Evolutionary conservation across 164 flowering plant species (phyloP).

Genomic region (Berberis thunbergii): DNA sequence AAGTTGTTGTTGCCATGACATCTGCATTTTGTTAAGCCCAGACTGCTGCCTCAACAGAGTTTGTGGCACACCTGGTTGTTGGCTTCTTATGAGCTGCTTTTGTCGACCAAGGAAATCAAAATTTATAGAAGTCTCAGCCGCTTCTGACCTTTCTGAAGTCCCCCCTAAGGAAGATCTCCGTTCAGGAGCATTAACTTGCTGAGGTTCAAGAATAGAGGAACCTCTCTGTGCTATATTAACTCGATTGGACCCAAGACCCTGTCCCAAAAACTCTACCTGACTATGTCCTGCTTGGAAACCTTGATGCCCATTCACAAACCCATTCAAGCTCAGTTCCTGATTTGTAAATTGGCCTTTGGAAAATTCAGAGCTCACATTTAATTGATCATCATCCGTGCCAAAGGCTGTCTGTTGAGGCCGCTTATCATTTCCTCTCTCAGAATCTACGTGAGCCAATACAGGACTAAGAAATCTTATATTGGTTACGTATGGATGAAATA

Average conservation of each 20-base stretch:
- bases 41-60: slow-evolving; percentile 35
- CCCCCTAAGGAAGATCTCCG: slow-evolving; percentile 16
- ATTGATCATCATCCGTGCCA: slow-evolving; percentile 29
- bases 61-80: slow-evolving; percentile 32
- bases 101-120: slow-evolving; percentile 25
- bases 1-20: slow-evolving; percentile 47
- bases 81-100: slow-evolving; percentile 24
- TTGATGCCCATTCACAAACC: slow-evolving; percentile 31
- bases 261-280: slow-evolving; percentile 16
- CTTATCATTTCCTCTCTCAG: slow-evolving; percentile 27
- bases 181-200: slow-evolving; percentile 30
- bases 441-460: slow-evolving; percentile 22
- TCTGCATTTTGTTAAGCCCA: slow-evolving; percentile 39
- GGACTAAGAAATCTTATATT: neutral
- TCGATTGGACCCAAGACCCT: slow-evolving; percentile 19
- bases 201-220: slow-evolving; percentile 25
- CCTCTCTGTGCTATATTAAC: slow-evolving; percentile 32
- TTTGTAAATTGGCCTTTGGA: slow-evolving; percentile 25
- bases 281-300: slow-evolving; percentile 31
- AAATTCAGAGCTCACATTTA: slow-evolving; percentile 29
- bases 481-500: neutral
- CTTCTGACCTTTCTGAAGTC: slow-evolving; percentile 21
- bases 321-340: slow-evolving; percentile 33
- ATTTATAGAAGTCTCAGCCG: slow-evolving; percentile 23
- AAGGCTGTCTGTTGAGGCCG: slow-evolving; percentile 22